Conservation (phyloP, 306 rosid species). For the Citrullus amarus region DNA sequence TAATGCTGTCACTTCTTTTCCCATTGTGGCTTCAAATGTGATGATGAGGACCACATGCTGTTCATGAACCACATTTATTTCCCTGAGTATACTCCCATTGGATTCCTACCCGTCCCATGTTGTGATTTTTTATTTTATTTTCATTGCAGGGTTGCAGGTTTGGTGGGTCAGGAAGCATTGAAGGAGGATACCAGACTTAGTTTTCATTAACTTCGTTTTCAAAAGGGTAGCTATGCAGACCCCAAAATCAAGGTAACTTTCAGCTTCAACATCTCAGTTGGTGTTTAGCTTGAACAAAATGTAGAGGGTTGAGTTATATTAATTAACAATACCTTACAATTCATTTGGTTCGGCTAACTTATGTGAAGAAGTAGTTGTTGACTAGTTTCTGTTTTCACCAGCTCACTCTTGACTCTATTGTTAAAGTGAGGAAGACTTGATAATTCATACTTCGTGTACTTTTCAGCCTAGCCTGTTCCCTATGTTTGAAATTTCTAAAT, state of each 20-base stretch:
- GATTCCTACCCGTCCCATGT: constrained; percentile 43
- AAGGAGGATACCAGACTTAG: constrained; percentile 28
- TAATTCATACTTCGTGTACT: background rate
- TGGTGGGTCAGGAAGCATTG: constrained; percentile 73
- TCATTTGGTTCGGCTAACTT: background rate
- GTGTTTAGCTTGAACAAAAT: background rate
- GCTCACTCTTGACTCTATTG: background rate
- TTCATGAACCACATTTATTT: constrained; percentile 55
- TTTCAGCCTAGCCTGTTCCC: background rate
- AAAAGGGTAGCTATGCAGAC: constrained; percentile 69
- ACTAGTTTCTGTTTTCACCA: background rate
- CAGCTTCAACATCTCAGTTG: constrained; percentile 11
- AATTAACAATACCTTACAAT: background rate
- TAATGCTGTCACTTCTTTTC: constrained; percentile 15
- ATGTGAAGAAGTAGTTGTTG: background rate
- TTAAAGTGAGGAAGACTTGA: background rate
- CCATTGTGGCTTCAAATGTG: constrained; percentile 30
- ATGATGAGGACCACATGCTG: constrained; percentile 37
- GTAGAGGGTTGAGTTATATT: background rate
- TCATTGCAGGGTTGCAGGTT: constrained; percentile 27
- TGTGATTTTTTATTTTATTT: constrained; percentile 29
- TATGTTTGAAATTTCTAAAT: background rate
- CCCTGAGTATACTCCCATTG: constrained; percentile 43
- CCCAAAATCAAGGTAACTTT: constrained; percentile 82
- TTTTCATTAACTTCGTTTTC: constrained; percentile 16